phyloP scores from a whole-genome alignment of 1,139 yeast species.

The Geotrichum klebahnii region DNA sequence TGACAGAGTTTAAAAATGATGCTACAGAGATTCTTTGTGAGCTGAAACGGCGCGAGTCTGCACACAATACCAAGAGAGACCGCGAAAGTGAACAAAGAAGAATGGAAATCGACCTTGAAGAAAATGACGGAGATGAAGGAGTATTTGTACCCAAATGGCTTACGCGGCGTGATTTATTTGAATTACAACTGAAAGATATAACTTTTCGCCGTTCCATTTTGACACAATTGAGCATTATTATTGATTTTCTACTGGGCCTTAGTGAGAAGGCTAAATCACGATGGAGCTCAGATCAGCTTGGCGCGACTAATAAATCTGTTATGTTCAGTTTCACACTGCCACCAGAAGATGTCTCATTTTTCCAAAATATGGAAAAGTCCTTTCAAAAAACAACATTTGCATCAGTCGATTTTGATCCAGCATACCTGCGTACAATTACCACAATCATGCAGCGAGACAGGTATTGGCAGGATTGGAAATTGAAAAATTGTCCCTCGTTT shows the following conservation, averaged over 20 bases:
- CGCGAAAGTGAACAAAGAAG: constrained; percentile 18
- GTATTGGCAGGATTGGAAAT: constrained; percentile 41
- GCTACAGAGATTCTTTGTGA: constrained; percentile 23
- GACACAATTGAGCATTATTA: constrained; percentile 35
- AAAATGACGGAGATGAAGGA: constrained; percentile 19
- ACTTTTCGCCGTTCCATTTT: constrained; percentile 37
- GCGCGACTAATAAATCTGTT: constrained; percentile 33
- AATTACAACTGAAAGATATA: constrained; percentile 38
- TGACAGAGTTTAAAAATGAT: constrained; percentile 26
- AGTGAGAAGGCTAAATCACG: constrained; percentile 22
- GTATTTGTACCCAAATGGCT: constrained; percentile 40
- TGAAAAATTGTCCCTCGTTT: constrained; percentile 36
- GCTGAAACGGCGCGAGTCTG: constrained; percentile 19
- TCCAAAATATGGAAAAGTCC: constrained; percentile 24
- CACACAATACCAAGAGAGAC: constrained; percentile 18
- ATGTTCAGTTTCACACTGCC: constrained; percentile 29
- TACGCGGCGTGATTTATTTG: constrained; percentile 37
- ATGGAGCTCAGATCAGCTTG: constrained; percentile 23
- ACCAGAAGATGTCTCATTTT: constrained; percentile 27
- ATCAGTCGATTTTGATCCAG: constrained; percentile 25
- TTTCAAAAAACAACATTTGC: constrained; percentile 19
- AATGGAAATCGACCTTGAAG: constrained; percentile 18
- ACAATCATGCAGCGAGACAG: constrained; percentile 32
- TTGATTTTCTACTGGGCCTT: constrained; percentile 34
- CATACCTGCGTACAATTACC: constrained; percentile 28